Conservation (phyloP, 176 grass and related monocot genomes). For the Oropetium thomaeum region DNA sequence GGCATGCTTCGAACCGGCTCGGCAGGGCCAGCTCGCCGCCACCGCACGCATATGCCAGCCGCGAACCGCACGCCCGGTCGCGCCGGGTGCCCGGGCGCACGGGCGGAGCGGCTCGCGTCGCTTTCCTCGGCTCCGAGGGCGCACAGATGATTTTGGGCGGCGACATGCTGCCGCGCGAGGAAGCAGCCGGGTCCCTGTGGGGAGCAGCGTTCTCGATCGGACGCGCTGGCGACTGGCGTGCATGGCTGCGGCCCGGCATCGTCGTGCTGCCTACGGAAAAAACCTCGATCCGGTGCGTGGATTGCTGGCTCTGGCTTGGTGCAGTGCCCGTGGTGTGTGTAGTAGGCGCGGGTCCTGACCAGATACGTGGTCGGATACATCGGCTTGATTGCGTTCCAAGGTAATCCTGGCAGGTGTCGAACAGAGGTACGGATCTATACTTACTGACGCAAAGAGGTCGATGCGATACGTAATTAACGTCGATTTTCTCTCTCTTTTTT, state of each 20-base stretch:
- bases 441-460: too few species aligned
- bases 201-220: neutral
- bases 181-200: slow-evolving; percentile 30
- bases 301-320: too few species aligned
- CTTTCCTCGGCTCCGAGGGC: neutral
- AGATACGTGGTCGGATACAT: neutral
- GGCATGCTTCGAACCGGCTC: neutral
- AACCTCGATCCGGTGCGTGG: too few species aligned
- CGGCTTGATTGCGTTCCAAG: neutral
- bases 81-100: slow-evolving; percentile 7
- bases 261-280: neutral
- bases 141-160: neutral
- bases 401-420: neutral
- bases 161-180: neutral
- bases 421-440: slow-evolving; percentile 2
- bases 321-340: too few species aligned
- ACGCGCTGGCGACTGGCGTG: too few species aligned
- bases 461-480: too few species aligned
- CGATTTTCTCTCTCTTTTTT: too few species aligned
- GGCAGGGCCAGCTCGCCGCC: neutral
- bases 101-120: neutral
- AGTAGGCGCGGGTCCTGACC: neutral
- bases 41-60: too few species aligned
- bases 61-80: too few species aligned
- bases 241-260: neutral